Evolutionary conservation across 495 filamentous ascomycete genomes (phyloP).

Genomic region (Sporormia fimetaria): DNA sequence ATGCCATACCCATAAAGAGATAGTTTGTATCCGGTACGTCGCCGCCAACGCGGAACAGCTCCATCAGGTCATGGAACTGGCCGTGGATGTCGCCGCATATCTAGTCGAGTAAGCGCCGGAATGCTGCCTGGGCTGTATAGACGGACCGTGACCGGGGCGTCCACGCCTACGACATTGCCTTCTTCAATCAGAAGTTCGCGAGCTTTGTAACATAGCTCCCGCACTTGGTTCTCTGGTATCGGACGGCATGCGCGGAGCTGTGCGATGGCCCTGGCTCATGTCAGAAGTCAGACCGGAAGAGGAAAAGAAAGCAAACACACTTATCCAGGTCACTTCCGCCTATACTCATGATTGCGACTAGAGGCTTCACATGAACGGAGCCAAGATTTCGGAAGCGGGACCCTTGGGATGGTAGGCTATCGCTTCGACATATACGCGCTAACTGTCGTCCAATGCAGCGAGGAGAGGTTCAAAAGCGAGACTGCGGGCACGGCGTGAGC

Average conservation of each 20-base stretch:
- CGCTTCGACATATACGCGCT: no score
- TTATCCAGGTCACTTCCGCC: conserved; percentile 26
- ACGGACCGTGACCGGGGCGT: conserved; percentile 80
- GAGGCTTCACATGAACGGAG: conserved; percentile 5
- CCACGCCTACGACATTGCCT: conserved; percentile 91
- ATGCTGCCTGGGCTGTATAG: no score
- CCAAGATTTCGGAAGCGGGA: neutral
- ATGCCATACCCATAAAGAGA: conserved; percentile 50
- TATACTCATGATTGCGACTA: conserved; percentile 21
- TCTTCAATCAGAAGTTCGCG: conserved; percentile 95
- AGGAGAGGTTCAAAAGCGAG: no score
- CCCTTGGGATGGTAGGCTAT: neutral
- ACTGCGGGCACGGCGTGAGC: no score
- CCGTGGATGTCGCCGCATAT: conserved; percentile 92
- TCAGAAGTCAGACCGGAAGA: conserved; percentile 4
- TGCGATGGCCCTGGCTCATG: conserved; percentile 61
- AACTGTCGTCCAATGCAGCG: no score
- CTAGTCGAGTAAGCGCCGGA: conserved; percentile 35
- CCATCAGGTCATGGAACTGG: conserved; percentile 92
- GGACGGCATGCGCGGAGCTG: conserved; percentile 90
- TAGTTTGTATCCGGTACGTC: conserved; percentile 98
- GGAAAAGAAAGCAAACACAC: conserved; percentile 4
- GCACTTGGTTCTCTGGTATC: conserved; percentile 88
- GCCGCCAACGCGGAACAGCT: conserved; percentile 90
- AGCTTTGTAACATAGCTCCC: conserved; percentile 95